A percentile compares a stretch with the other conserved stretches of the same genome.
Conservation (phyloP, 2,329 filamentous ascomycete genomes). For the Colletotrichum euphorbiae region DNA sequence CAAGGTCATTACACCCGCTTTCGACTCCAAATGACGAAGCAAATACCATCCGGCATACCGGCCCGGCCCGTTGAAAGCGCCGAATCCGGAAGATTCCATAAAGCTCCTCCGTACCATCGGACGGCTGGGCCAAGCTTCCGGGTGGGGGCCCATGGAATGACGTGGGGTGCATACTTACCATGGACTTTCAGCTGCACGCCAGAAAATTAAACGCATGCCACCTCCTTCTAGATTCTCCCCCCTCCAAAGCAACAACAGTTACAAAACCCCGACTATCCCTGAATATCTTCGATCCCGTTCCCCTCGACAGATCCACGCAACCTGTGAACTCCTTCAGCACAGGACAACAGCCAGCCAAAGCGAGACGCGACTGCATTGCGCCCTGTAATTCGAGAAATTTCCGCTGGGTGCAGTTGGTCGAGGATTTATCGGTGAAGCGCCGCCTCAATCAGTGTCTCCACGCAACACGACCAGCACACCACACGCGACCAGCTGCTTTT, state of each 20-base stretch:
- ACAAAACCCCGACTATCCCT: conserved; percentile 26
- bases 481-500: conserved; percentile 39
- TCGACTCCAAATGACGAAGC: conserved; percentile 1
- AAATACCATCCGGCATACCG: not conserved
- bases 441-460: not conserved
- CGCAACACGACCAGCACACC: not conserved
- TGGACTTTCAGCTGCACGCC: conserved; percentile 17
- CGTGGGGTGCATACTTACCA: conserved; percentile 23
- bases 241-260: not conserved
- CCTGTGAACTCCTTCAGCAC: conserved; percentile 2
- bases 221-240: conserved; percentile 17
- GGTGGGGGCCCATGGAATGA: conserved; percentile 22
- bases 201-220: conserved; percentile 31
- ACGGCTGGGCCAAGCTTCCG: conserved; percentile 7
- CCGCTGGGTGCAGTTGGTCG: not conserved
- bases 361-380: not conserved
- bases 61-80: conserved; percentile 28
- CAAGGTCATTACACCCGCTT: not conserved
- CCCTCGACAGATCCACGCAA: conserved; percentile 21
- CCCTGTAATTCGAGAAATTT: conserved; percentile 23
- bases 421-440: not conserved
- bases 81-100: conserved; percentile 26
- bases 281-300: conserved; percentile 24
- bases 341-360: not conserved
- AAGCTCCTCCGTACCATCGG: conserved; percentile 14